Evolutionary conservation across 2,329 filamentous ascomycete genomes (phyloP).

Genomic region (Aspergillus fructus): DNA sequence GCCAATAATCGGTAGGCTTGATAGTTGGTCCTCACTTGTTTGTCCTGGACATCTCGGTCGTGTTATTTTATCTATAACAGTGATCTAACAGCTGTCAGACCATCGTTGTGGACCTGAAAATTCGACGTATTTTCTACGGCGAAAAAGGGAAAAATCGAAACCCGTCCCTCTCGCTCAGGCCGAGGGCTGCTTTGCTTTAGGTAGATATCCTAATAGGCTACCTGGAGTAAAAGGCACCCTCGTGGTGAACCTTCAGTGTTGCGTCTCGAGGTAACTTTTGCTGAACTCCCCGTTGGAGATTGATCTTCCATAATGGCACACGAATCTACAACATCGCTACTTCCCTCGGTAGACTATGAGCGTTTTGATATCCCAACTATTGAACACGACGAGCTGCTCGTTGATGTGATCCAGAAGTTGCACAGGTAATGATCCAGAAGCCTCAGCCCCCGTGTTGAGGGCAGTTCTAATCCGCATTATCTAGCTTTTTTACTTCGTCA

Average conservation of each 20-base stretch:
- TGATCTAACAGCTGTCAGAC: not conserved
- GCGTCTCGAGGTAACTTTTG: not conserved
- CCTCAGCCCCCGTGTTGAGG: not conserved
- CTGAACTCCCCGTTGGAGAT: not conserved
- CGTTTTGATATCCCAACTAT: constrained; percentile 41
- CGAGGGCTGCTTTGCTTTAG: not conserved
- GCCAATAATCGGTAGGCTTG: not conserved
- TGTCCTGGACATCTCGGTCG: no score
- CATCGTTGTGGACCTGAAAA: not conserved
- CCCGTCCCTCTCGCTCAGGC: not conserved
- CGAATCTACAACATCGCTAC: constrained; percentile 18
- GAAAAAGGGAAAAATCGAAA: not conserved
- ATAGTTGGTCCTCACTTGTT: not conserved
- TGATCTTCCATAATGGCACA: constrained; percentile 6
- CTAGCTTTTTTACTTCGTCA: constrained; percentile 40
- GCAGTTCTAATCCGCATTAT: constrained; percentile 6
- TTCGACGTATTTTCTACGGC: not conserved
- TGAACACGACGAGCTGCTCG: constrained; percentile 40
- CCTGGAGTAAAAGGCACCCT: not conserved
- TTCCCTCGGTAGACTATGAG: constrained; percentile 21
- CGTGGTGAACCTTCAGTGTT: not conserved
- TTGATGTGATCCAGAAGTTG: constrained; percentile 41
- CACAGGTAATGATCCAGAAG: constrained; percentile 28
- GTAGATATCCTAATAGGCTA: not conserved
- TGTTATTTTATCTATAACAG: not conserved